phyloP scores from a whole-genome alignment of 768 basidiomycete genomes.

The Trametes coccinea region DNA sequence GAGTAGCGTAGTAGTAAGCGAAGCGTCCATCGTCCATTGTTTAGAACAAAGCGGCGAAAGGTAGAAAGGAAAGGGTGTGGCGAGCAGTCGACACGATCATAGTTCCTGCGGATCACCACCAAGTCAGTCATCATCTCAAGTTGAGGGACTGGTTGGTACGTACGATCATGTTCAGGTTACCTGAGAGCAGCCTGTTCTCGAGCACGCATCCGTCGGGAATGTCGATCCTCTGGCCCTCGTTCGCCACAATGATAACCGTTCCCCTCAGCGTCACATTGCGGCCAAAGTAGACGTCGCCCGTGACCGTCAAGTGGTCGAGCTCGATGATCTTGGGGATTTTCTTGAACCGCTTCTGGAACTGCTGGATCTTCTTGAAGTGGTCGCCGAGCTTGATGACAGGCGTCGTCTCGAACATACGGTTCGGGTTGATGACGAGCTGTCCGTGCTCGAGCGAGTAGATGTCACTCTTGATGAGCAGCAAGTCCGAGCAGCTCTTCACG shows the following conservation, averaged over 20 bases:
- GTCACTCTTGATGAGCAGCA: conserved; percentile 88
- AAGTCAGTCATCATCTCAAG: background rate
- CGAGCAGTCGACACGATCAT: conserved; percentile 19
- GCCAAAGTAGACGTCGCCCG: conserved; percentile 90
- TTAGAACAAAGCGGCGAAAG: background rate
- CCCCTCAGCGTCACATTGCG: conserved; percentile 83
- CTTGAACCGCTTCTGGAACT: conserved; percentile 95
- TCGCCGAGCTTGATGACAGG: conserved; percentile 98
- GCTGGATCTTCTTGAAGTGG: conserved; percentile 93
- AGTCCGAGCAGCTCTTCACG: conserved; percentile 84
- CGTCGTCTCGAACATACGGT: conserved; percentile 80
- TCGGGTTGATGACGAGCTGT: conserved; percentile 80
- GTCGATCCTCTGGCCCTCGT: conserved; percentile 61
- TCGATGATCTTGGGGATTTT: conserved; percentile 90
- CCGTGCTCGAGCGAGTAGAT: conserved; percentile 91
- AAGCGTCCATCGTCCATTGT: conserved; percentile 9
- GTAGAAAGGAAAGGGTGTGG: background rate
- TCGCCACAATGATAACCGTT: conserved; percentile 85
- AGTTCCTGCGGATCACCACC: conserved; percentile 29
- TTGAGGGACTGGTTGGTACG: conserved; percentile 26
- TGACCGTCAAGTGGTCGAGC: conserved; percentile 91
- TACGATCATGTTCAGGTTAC: conserved; percentile 74
- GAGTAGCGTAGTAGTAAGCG: background rate
- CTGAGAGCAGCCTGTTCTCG: conserved; percentile 67
- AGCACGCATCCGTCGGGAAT: conserved; percentile 59